These are phyloP conservation scores for Termitomyces sp. DNA, from an alignment of 768 basidiomycete genomes.

Conservation along the genomic window DNA sequence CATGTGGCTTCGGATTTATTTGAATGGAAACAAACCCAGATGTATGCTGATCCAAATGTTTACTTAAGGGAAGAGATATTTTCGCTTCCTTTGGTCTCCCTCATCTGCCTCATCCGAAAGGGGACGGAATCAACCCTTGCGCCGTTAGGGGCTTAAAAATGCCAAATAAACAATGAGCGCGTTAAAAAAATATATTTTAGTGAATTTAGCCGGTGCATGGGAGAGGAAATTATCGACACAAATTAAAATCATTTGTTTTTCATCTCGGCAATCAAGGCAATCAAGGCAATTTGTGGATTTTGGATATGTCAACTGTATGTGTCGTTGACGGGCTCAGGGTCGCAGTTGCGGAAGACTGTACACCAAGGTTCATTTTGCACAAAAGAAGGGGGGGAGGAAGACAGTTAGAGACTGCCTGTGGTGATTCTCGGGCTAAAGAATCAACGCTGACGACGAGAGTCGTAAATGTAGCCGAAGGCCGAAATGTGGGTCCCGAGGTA, in stretches of 20 bases:
- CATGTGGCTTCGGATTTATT: neutral
- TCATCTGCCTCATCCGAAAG: neutral
- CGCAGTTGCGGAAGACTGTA: neutral
- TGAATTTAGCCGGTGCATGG: neutral
- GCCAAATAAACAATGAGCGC: neutral
- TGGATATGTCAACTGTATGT: neutral
- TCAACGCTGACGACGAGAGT: neutral
- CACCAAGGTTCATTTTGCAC: neutral
- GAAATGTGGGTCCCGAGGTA: neutral
- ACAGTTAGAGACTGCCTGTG: neutral
- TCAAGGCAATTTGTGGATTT: neutral
- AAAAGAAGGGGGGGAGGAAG: neutral
- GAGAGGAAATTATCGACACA: too few relatives aligned
- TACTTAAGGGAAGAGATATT: neutral
- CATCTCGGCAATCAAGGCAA: neutral
- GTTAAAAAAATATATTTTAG: neutral
- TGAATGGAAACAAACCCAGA: constrained; percentile 4
- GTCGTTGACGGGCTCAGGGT: neutral
- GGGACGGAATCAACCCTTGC: neutral
- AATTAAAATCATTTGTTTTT: neutral
- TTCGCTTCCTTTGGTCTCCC: neutral
- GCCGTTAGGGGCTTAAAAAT: neutral
- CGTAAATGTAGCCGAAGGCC: neutral
- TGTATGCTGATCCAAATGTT: neutral
- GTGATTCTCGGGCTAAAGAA: neutral